A percentile compares a stretch with the other conserved stretches of the same genome.
Conservation (phyloP, 2,329 filamentous ascomycete species). For the Ophiosphaerella herpotricha region DNA sequence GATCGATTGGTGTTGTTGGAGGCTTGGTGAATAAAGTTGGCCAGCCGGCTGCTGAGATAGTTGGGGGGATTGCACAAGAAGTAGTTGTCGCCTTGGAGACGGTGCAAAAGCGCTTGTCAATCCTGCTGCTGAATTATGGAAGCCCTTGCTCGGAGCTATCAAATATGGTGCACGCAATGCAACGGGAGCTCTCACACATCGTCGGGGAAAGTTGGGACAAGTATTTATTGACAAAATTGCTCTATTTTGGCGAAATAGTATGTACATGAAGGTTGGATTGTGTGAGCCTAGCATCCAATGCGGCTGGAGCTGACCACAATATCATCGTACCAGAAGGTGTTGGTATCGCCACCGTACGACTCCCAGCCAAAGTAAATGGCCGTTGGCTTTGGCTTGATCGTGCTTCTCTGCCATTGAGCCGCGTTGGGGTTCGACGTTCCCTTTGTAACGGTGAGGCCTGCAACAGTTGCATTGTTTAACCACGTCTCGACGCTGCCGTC, state of each 20-base stretch:
- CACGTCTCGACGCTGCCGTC: constrained; percentile 66
- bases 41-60: constrained; percentile 29
- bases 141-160: no score
- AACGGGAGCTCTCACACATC: no score
- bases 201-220: no score
- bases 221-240: neutral
- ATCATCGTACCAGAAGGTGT: constrained; percentile 69
- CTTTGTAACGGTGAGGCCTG: constrained; percentile 56
- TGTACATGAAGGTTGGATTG: neutral
- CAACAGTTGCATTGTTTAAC: constrained; percentile 59
- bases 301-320: constrained; percentile 55
- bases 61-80: constrained; percentile 33
- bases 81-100: constrained; percentile 23
- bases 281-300: constrained; percentile 51
- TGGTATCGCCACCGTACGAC: constrained; percentile 63
- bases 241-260: neutral
- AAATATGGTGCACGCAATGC: no score
- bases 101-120: constrained; percentile 19
- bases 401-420: constrained; percentile 58
- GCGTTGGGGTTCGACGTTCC: constrained; percentile 58
- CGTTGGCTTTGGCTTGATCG: constrained; percentile 57
- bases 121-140: constrained; percentile 19
- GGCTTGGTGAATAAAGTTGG: constrained; percentile 27
- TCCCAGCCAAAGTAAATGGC: constrained; percentile 68
- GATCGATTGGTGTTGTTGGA: constrained; percentile 33